These are phyloP conservation scores for Pyropia yezoensis DNA, from an alignment of 23 red algal species.

Conservation along the genomic window DNA sequence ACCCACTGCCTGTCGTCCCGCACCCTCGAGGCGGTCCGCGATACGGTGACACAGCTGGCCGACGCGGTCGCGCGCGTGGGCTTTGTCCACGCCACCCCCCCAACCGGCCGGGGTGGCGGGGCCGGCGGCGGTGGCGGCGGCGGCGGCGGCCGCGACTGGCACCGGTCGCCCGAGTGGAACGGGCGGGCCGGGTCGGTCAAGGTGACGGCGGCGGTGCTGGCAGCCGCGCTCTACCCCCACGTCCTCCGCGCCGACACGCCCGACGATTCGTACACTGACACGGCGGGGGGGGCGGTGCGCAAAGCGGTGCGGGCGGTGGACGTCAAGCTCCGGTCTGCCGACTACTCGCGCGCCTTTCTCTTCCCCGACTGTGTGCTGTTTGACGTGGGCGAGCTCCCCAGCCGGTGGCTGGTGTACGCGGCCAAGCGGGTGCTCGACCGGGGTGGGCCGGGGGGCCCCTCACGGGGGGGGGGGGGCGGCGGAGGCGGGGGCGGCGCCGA, in stretches of 20 bases:
- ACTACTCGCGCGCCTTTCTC: conserved; percentile 21
- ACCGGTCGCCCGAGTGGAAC: conserved; percentile 15
- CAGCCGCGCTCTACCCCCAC: conserved; percentile 74
- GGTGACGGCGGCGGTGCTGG: conserved; percentile 46
- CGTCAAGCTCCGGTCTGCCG: conserved; percentile 36
- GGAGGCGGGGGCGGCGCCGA: too few species aligned
- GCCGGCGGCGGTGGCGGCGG: conserved; percentile 1
- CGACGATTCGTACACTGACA: conserved; percentile 29
- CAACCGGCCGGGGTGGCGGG: not conserved
- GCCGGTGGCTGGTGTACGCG: conserved; percentile 48
- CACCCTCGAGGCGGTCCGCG: conserved; percentile 31
- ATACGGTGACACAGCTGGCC: conserved; percentile 38
- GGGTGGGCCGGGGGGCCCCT: not conserved
- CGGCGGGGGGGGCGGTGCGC: conserved; percentile 32
- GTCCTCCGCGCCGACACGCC: conserved; percentile 52
- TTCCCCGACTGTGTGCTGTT: conserved; percentile 62
- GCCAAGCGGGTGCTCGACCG: not conserved
- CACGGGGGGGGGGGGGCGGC: too few species aligned
- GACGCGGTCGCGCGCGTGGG: conserved; percentile 47
- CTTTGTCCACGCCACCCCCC: conserved; percentile 8
- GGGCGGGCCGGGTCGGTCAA: conserved; percentile 10
- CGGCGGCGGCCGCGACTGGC: conserved; percentile 11
- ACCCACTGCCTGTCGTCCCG: conserved; percentile 41
- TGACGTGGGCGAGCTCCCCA: conserved; percentile 27
- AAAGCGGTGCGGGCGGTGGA: conserved; percentile 16